Percentiles rank a stretch among this genome's conserved stretches.
phyloP scores from a whole-genome alignment of 208 protist species.

The Leishmania arabica region DNA sequence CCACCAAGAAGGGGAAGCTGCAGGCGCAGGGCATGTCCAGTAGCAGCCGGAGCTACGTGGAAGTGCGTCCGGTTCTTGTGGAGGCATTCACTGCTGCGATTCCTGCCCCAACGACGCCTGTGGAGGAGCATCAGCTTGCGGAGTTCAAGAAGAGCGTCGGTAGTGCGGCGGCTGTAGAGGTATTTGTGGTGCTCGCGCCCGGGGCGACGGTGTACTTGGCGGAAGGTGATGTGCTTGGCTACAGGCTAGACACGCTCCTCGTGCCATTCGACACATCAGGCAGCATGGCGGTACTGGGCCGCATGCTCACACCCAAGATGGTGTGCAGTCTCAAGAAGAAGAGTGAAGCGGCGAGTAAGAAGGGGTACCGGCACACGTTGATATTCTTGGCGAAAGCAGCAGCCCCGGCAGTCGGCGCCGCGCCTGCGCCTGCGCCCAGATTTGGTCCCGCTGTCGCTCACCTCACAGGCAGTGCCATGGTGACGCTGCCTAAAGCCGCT shows the following conservation, averaged over 20 bases:
- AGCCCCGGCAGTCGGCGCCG: not conserved
- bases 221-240: conserved; percentile 34
- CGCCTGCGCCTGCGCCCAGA: not conserved
- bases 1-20: conserved; percentile 16
- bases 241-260: conserved; percentile 30
- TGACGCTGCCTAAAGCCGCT: not conserved
- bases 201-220: conserved; percentile 35
- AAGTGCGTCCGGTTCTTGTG: conserved; percentile 16
- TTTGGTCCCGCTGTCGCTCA: not conserved
- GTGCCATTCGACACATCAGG: conserved; percentile 32
- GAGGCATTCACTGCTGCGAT: conserved; percentile 5
- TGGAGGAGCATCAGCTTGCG: conserved; percentile 12
- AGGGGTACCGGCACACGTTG: conserved; percentile 24
- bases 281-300: conserved; percentile 40
- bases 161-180: conserved; percentile 10
- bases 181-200: conserved; percentile 42
- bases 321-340: conserved; percentile 8
- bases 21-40: conserved; percentile 13
- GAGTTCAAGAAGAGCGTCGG: conserved; percentile 10
- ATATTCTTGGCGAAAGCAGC: conserved; percentile 12
- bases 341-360: conserved; percentile 8
- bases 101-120: conserved; percentile 5
- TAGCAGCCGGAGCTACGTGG: conserved; percentile 32
- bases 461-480: not conserved
- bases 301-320: conserved; percentile 29